These are phyloP conservation scores for Suillus clintonianus DNA, from an alignment of 768 basidiomycete genomes.

Conservation along the genomic window DNA sequence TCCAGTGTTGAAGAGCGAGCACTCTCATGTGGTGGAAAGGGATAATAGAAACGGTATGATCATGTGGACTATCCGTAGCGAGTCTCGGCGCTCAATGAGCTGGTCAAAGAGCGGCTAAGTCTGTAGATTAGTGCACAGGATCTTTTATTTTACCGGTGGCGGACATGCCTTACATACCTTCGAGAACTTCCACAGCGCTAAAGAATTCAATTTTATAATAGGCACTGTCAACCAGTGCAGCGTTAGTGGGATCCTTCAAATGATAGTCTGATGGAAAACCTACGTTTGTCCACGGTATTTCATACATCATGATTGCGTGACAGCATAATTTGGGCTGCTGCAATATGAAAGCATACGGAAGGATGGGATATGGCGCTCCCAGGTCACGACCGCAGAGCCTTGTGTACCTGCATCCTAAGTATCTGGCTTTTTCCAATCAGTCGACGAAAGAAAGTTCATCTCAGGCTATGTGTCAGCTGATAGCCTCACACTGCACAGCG, in stretches of 20 bases:
- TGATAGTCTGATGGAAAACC: background rate
- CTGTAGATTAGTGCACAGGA: background rate
- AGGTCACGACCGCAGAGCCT: background rate
- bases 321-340: too few species aligned
- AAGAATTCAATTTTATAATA: background rate
- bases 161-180: background rate
- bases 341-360: background rate
- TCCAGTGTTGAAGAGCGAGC: background rate
- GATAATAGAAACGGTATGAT: background rate
- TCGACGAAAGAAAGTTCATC: too few species aligned
- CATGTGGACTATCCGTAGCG: background rate
- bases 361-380: background rate
- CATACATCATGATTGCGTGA: background rate
- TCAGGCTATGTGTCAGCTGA: too few species aligned
- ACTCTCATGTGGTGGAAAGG: background rate
- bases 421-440: background rate
- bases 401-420: background rate
- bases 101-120: background rate
- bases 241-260: background rate
- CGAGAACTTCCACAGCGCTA: background rate
- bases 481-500: too few species aligned
- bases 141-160: too few species aligned
- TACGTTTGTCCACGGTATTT: background rate
- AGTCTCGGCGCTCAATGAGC: background rate
- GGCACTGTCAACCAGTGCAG: background rate